Base-by-base conservation (phyloP, 768 basidiomycete species). In the Podaxis sp. region DNA sequence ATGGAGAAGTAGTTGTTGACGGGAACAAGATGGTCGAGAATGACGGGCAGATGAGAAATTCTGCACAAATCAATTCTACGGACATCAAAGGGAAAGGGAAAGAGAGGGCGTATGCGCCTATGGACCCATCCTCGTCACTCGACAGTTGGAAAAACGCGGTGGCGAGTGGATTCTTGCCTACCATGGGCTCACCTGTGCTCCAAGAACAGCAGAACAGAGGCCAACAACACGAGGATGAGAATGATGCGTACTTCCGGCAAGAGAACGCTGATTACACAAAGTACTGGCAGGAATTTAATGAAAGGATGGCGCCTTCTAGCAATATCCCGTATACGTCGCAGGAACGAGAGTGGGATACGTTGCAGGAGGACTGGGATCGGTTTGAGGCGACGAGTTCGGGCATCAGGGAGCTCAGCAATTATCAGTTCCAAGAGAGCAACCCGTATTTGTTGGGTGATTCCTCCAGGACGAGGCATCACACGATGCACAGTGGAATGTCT, bases 321-420 rank as follows among this genome's bases (percentile, higher is more conserved):
- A 24, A 65, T 49, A 24, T 54, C 59, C 25, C 55, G 43, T 19
- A 19, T 24, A 68, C 72, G 46, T 64, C 71, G 24, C 76, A 79
- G 38, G 72, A 69, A 2, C 61, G 65, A 12, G 72, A 74, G 54
- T 95, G 93, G 93, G 81, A 85, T 65, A 73, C 73, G 33, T 72
- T 96, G 64, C 91, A 94, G 72, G 72, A 75, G 11, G 87, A 88
- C 63, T 96, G 93, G 93, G 93, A 96, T 67, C 75, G 75, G 3
- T 92, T 91, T 60, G 93, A 94, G 70, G 91, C 90, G 0, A 90
- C 88, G 4, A 71, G 85, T 0, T 72, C 82, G 0, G 92, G 91
- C 0, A 80, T 94, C 59, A 80, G 78, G 66, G 80, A 80, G 9
- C 72, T 88, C 12, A 67, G 73, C 19, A 73, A 73, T 60, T 95